Percentiles rank a stretch among this genome's conserved stretches.
Evolutionary conservation across 495 filamentous ascomycete genomes (phyloP).

Genomic region (Penicilliopsis zonata): DNA sequence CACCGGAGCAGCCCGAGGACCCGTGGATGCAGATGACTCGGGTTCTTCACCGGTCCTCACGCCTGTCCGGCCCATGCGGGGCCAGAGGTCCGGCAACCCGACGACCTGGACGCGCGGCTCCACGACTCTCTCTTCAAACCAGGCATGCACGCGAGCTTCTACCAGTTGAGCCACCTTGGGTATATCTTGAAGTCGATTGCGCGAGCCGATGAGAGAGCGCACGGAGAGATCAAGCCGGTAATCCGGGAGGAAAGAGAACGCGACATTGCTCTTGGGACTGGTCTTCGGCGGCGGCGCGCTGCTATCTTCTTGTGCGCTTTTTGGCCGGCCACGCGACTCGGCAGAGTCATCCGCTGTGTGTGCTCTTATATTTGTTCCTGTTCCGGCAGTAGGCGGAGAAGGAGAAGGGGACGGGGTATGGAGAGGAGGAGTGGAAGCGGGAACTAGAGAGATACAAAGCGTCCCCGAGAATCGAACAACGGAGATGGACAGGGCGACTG

Average conservation of each 20-base stretch:
- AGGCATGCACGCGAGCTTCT: slow-evolving; percentile 79
- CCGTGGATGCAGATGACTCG: slow-evolving; percentile 23
- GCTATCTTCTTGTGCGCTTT: background rate
- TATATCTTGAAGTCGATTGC: slow-evolving; percentile 84
- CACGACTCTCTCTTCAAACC: slow-evolving; percentile 95
- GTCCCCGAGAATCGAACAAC: slow-evolving; percentile 93
- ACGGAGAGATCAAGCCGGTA: slow-evolving; percentile 90
- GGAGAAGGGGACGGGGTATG: slow-evolving; percentile 24
- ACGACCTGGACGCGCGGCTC: slow-evolving; percentile 95
- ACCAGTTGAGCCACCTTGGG: slow-evolving; percentile 95
- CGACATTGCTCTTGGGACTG: slow-evolving; percentile 64
- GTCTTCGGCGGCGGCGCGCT: slow-evolving; percentile 13
- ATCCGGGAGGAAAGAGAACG: slow-evolving; percentile 90
- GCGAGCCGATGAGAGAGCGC: slow-evolving; percentile 80
- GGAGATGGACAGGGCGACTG: slow-evolving; percentile 80
- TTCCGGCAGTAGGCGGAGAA: slow-evolving; percentile 12
- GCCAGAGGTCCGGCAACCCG: slow-evolving; percentile 87
- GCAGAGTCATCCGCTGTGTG: slow-evolving; percentile 6
- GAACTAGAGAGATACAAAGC: slow-evolving; percentile 82
- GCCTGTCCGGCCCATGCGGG: slow-evolving; percentile 49
- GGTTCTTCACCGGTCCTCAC: slow-evolving; percentile 33
- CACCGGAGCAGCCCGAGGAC: slow-evolving; percentile 23
- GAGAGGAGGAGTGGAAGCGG: slow-evolving; percentile 35
- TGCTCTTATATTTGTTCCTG: slow-evolving; percentile 1
- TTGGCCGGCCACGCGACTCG: slow-evolving; percentile 1